Base-by-base conservation (phyloP, 1,284 basidiomycete genomes). In the Gymnopus androsaceus region DNA sequence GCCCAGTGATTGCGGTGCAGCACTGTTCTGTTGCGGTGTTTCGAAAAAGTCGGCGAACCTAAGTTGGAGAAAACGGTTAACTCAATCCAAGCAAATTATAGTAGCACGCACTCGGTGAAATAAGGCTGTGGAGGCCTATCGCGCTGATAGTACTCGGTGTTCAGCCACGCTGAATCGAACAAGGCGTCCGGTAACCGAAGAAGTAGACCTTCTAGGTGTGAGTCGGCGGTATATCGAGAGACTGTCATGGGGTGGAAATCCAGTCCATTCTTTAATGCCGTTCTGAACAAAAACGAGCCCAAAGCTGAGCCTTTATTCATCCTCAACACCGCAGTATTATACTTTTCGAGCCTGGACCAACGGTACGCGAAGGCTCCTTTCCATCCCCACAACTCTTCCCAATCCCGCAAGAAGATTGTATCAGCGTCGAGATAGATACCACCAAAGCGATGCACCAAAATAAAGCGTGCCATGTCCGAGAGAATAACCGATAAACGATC, bases 221-320 rank as follows among this genome's bases (percentile, higher is more conserved):
- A 85, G 64, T 92, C 89, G 55, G 81, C 81, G 19, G 84, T 82
- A 66, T 92, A 92, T 36, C 78, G 69, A 44, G 83, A 73, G 7
- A 92, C 83, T 4, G 85, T 87, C 88, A 90, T 90, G 0, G 90
- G 89, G 66, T 91, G 89, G 72, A 92, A 90, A 68, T 91, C 88
- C 49, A 91, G 72, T 3, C 84, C 85, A 61, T 91, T 90, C 68
- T 83, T 84, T 62, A 92, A 69, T 9, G 88, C 88, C 1, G 88
- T 89, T 51, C 87, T 79, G 77, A 92, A 90, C 36, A 92, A 71
- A 72, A 91, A 89, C 40, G 81, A 82, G 6, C 86, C 87, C 6
- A 92, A 71, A 0, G 88, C 88, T 8, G 84, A 86, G 2, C 80
- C 80, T 63, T 85, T 85, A 72, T 88, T 83, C 76, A 92, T 78